Conservation (phyloP, 1,139 yeast genomes). For the Fermentozyma sake region DNA sequence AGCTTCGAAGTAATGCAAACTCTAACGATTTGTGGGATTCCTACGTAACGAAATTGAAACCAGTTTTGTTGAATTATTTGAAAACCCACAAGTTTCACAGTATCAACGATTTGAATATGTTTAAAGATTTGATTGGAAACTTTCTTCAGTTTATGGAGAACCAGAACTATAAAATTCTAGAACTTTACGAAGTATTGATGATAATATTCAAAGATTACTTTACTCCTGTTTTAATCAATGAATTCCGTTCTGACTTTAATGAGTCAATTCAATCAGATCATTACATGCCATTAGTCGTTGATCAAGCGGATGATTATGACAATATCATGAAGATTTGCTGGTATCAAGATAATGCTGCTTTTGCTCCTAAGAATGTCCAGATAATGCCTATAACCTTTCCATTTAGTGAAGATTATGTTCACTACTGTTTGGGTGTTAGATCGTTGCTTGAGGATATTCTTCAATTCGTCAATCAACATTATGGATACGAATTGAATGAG, state of each 20-base stretch:
- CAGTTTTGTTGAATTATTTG: constrained; percentile 41
- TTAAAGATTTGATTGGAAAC: constrained; percentile 60
- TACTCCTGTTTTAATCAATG: constrained; percentile 50
- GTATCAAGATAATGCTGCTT: constrained; percentile 54
- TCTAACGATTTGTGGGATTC: constrained; percentile 80
- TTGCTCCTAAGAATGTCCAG: constrained; percentile 32
- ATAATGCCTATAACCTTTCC: constrained; percentile 73
- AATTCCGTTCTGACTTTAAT: constrained; percentile 60
- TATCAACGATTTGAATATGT: constrained; percentile 30
- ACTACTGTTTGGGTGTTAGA: constrained; percentile 73
- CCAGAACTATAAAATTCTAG: constrained; percentile 56
- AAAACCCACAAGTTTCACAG: constrained; percentile 24
- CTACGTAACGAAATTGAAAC: constrained; percentile 53
- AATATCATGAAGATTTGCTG: constrained; percentile 64
- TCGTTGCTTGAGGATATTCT: constrained; percentile 60
- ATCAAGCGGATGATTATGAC: constrained; percentile 55
- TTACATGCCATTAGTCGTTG: constrained; percentile 79
- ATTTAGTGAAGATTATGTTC: constrained; percentile 83
- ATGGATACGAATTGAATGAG: constrained; percentile 44
- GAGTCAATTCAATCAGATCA: constrained; percentile 72
- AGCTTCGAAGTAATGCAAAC: constrained; percentile 49
- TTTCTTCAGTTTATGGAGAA: constrained; percentile 77
- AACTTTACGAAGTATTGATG: constrained; percentile 60
- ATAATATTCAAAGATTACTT: constrained; percentile 55
- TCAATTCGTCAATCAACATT: constrained; percentile 63